Conservation (phyloP, 768 basidiomycete genomes). For the Boletus sp. region DNA sequence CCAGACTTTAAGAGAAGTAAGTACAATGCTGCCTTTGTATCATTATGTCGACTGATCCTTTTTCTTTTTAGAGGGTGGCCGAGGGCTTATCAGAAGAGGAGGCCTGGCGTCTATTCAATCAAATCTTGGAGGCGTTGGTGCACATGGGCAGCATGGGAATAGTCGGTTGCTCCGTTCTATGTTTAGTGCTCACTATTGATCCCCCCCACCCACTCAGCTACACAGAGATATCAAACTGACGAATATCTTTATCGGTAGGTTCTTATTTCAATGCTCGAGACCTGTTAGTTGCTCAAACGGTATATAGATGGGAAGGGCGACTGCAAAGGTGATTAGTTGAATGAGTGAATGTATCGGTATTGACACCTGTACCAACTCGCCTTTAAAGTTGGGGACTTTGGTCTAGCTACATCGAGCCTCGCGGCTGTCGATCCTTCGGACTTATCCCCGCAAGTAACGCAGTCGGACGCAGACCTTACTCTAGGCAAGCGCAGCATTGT, state of each 20-base stretch:
- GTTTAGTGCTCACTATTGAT: conserved; percentile 5
- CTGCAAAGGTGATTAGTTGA: conserved; percentile 58
- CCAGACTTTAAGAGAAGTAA: conserved; percentile 84
- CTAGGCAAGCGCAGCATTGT: conserved; percentile 45
- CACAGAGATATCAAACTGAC: conserved; percentile 90
- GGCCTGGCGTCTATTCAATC: conserved; percentile 86
- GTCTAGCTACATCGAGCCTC: conserved; percentile 80
- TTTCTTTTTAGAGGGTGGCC: conserved; percentile 56
- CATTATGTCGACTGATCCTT: background rate
- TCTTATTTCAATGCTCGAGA: background rate
- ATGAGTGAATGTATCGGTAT: background rate
- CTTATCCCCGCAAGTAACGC: conserved; percentile 45
- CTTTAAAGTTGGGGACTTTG: conserved; percentile 82
- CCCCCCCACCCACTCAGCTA: conserved; percentile 43
- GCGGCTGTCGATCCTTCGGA: conserved; percentile 77
- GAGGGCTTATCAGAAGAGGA: conserved; percentile 83
- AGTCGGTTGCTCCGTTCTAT: conserved; percentile 40
- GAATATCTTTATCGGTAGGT: conserved; percentile 89
- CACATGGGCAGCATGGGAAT: conserved; percentile 91
- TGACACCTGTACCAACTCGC: background rate
- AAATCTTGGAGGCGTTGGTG: conserved; percentile 85
- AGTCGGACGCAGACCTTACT: conserved; percentile 69
- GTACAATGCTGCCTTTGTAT: background rate
- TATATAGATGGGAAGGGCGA: conserved; percentile 72
- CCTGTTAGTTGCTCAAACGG: background rate